phyloP scores from a whole-genome alignment of 768 basidiomycete species.

The Trametes maxima region DNA sequence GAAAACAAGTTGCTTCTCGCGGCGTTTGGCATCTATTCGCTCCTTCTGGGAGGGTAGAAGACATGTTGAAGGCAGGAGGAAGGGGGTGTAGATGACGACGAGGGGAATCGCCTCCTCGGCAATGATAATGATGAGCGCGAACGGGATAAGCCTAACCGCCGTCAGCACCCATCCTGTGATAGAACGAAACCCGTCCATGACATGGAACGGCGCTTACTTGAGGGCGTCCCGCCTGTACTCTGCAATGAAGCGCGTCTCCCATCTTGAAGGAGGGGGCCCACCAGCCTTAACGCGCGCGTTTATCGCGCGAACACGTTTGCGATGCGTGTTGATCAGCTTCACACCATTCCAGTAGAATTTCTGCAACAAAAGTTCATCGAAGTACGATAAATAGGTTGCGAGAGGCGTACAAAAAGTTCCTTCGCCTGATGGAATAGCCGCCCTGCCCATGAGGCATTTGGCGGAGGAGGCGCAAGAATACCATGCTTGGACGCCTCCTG shows the following conservation, averaged over 20 bases:
- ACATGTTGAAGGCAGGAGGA: slow-evolving; percentile 84
- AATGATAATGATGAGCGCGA: slow-evolving; percentile 70
- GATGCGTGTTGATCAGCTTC: slow-evolving; percentile 68
- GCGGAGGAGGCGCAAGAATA: slow-evolving; percentile 65
- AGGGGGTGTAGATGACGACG: slow-evolving; percentile 83
- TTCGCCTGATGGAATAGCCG: slow-evolving; percentile 51
- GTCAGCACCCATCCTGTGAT: background rate
- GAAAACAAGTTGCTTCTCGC: slow-evolving; percentile 42
- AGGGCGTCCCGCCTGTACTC: slow-evolving; percentile 67
- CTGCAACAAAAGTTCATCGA: slow-evolving; percentile 32
- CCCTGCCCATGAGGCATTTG: slow-evolving; percentile 57
- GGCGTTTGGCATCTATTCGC: slow-evolving; percentile 57
- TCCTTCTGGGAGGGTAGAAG: slow-evolving; percentile 78
- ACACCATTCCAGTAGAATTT: slow-evolving; percentile 86
- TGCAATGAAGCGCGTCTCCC: slow-evolving; percentile 68
- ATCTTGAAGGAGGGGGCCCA: slow-evolving; percentile 63
- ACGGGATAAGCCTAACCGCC: slow-evolving; percentile 69
- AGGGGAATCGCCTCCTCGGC: slow-evolving; percentile 84
- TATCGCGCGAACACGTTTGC: slow-evolving; percentile 56
- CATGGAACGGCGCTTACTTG: slow-evolving; percentile 51
- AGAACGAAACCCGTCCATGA: background rate
- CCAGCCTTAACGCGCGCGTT: slow-evolving; percentile 56
- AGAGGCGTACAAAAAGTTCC: slow-evolving; percentile 45
- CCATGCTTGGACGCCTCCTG: slow-evolving; percentile 68
- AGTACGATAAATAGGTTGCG: background rate